Evolutionary conservation across 495 filamentous ascomycete species (phyloP), one percentile per base, ranked within the genome.

Genomic region (Jackrogersella multiformis): DNA sequence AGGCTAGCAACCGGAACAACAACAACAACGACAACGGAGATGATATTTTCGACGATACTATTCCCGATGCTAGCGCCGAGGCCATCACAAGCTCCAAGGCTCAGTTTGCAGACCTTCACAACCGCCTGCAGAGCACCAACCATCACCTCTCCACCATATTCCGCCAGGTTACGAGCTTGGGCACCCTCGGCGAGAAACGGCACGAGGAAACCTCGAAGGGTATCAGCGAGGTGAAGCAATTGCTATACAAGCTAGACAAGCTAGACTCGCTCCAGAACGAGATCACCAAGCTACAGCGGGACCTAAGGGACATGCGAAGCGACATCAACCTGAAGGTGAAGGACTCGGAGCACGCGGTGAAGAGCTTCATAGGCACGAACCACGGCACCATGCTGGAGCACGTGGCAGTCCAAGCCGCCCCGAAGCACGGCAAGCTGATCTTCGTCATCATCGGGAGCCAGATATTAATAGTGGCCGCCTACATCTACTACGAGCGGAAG

Each of bases 101-200:
- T 20, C 92, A 96, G 72, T 94, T 96, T 73, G 83, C 81, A 13
- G 92, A 97, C 72, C 83, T 97, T 8, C 86, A 92, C 76, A 89
- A 90, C 81, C 88, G 92, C 7, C 77, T 98, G 6, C 90, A 96
- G 74, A 83, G 82, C 41, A 80, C 93, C 64, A 88, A 88, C 80
- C 88, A 93, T 66, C 87, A 89, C 54, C 79, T 92, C 30, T 87
- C 85, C 42, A 87, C 82, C 74, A 82, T 94, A 73, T 84, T 90
- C 76, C 86, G 86, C 41, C 82, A 90, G 42, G 69, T 90, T n/a
- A 79, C 80, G 5, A 78, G 81, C 60, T 75, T 83, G 42, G 77
- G 72, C 57, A 73, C 69, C 49, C 77, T 85, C 39, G 79, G 79
- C 62, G 85, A 92, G 46, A 80, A 84, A 63, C 82, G 85, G 36